Evolutionary conservation across 2,329 filamentous ascomycete genomes (phyloP), one percentile per base, ranked within the genome.

Genomic region (Colletotrichum acutatum): DNA sequence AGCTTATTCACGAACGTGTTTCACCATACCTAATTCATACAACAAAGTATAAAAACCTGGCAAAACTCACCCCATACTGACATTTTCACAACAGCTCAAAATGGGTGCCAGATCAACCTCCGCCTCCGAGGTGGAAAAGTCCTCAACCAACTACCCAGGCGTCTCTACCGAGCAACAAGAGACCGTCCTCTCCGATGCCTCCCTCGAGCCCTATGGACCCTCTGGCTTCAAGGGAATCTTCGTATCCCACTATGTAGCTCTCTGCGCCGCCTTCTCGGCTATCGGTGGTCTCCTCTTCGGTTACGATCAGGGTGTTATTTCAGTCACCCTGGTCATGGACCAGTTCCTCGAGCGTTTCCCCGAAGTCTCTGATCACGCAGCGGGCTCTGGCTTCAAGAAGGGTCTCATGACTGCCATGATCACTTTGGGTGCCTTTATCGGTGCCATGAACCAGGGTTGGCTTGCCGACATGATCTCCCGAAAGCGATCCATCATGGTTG

Each of bases 351-450:
- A 84, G 68, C 76, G 77, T 0, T 84, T 83, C 70, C 76, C 78
- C 3, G 76, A 82, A 32, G 80, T 82, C 0, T 77, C 80, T 0
- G 77, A 81, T 7, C 65, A 71, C 2, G 81, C 79, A 6, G 77
- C 82, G 8, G 85, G 85, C 2, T 81, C 83, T 3, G 84, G 84
- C 5, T 72, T 70, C 70, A 72, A 65, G 66, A 72, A 72, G 54
- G 70, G 70, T n/a, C 60, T 72, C 5, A 78, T 82, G 76, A 82
- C 80, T 2, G 78, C 83, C 4, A 85, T 88, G 76, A 83, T 90
- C 30, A 86, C 89, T 77, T 82, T 91, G 3, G 89, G 89, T 57
- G 89, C 88, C 56, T 72, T 72, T 34, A 64, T 72, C 90, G 89
- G 89, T 37, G 84, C 85, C 4, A 78, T 91, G 37, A 85, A 86